A percentile compares a stretch with the other conserved stretches of the same genome.
Evolutionary conservation across 768 basidiomycete species (phyloP).

Genomic region (Phallus indusiatus): DNA sequence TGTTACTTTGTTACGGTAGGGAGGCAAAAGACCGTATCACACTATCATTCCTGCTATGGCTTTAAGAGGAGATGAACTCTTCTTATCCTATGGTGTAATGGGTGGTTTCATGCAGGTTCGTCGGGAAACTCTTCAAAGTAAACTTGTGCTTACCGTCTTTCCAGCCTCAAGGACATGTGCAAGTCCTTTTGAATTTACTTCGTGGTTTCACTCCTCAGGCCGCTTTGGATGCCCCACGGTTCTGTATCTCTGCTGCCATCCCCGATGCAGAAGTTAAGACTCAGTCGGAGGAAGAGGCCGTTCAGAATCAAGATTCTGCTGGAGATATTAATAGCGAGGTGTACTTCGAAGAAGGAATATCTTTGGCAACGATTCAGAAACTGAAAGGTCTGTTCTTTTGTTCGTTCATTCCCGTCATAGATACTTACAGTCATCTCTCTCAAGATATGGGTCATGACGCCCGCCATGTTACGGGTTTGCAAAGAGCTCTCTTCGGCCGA

Average conservation of each 20-base stretch:
- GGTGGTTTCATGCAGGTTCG: conserved; percentile 80
- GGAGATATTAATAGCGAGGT: conserved; percentile 76
- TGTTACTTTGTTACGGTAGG: conserved; percentile 33
- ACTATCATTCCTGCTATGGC: conserved; percentile 92
- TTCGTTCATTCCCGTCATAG: background rate
- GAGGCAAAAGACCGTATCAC: conserved; percentile 82
- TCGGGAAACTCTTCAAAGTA: background rate
- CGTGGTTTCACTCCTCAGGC: conserved; percentile 83
- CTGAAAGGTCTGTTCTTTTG: conserved; percentile 44
- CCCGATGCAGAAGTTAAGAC: conserved; percentile 46
- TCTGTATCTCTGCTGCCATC: conserved; percentile 85
- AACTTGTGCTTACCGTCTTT: background rate
- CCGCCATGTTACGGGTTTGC: conserved; percentile 48
- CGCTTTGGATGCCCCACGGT: conserved; percentile 88
- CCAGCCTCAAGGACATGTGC: conserved; percentile 92
- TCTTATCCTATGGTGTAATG: conserved; percentile 88
- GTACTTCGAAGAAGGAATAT: conserved; percentile 80
- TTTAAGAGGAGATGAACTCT: conserved; percentile 68
- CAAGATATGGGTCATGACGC: conserved; percentile 87
- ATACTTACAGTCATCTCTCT: conserved; percentile 1
- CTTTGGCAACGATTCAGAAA: conserved; percentile 47
- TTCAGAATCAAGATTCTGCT: conserved; percentile 20
- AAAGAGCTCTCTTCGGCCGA: conserved; percentile 61
- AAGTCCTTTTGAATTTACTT: conserved; percentile 85
- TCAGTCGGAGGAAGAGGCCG: background rate